phyloP scores from a whole-genome alignment of 139 green algal species.

The Coccomyxa sp. region DNA sequence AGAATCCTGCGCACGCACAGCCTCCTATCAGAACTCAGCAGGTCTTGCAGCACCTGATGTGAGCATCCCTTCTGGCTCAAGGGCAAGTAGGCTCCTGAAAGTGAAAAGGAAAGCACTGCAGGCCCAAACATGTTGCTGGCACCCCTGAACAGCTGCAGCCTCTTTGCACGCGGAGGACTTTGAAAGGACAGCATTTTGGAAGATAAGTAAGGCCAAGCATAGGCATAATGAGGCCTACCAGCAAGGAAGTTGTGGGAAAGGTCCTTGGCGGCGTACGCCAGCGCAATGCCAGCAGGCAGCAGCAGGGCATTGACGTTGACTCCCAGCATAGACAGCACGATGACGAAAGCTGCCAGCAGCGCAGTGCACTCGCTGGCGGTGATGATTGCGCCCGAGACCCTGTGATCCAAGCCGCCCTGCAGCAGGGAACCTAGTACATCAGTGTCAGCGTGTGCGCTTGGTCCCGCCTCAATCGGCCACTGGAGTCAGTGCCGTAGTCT shows the following conservation, averaged over 20 bases:
- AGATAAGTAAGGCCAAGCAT: too few species aligned
- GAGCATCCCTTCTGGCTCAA: too few species aligned
- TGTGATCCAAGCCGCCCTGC: slow-evolving; percentile 58
- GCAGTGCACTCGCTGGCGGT: slow-evolving; percentile 46
- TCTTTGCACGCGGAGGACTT: too few species aligned
- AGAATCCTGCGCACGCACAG: slow-evolving; percentile 34
- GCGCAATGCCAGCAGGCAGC: slow-evolving; percentile 55
- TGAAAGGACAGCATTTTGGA: too few species aligned
- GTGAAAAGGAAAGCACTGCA: too few species aligned
- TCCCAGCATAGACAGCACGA: slow-evolving; percentile 50
- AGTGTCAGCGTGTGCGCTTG: too few species aligned
- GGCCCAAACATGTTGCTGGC: too few species aligned
- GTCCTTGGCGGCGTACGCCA: slow-evolving; percentile 63
- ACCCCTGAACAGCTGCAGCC: too few species aligned
- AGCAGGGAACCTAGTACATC: too few species aligned
- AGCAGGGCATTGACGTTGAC: slow-evolving; percentile 49
- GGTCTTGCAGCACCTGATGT: not conserved
- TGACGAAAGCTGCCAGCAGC: slow-evolving; percentile 46
- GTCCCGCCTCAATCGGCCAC: too few species aligned
- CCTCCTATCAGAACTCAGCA: not conserved
- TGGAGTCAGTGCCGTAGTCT: too few species aligned
- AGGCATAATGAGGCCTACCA: slow-evolving; percentile 11
- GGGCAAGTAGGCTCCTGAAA: too few species aligned
- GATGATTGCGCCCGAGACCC: slow-evolving; percentile 49
- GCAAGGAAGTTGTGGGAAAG: slow-evolving; percentile 64